phyloP scores from a whole-genome alignment of 202 grass and related monocot genomes.

The Hordeum pubiflorum region DNA sequence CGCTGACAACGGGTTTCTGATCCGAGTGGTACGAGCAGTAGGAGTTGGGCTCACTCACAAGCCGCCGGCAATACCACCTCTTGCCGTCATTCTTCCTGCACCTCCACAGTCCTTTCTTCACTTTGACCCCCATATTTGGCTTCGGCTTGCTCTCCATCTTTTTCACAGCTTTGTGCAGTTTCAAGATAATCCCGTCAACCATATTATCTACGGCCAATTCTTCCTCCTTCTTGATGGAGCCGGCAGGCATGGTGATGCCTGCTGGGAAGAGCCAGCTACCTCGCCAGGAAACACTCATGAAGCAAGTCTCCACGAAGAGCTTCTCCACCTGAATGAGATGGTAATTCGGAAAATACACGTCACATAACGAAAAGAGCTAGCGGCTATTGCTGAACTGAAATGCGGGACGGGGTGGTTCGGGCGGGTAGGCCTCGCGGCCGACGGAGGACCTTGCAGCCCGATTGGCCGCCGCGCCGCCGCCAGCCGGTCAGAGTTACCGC shows the following conservation, averaged over 20 bases:
- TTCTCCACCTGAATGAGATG: conserved; percentile 29
- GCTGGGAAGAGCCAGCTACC: conserved; percentile 25
- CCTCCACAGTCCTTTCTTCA: not conserved
- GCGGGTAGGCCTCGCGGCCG: not conserved
- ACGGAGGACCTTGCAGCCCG: not conserved
- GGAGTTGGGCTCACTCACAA: conserved; percentile 28
- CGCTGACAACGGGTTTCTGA: not conserved
- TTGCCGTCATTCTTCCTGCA: conserved; percentile 82
- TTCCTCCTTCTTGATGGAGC: not conserved
- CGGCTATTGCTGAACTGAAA: not conserved
- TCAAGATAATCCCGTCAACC: not conserved
- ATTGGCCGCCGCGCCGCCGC: not conserved
- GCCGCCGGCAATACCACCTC: conserved; percentile 44
- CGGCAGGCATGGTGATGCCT: not conserved
- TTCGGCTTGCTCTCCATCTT: not conserved
- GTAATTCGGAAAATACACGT: not conserved
- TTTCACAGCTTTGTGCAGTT: not conserved
- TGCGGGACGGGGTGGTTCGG: too few species aligned
- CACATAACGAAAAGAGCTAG: not conserved
- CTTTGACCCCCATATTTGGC: not conserved
- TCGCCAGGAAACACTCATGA: not conserved
- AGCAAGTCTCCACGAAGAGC: conserved; percentile 19
- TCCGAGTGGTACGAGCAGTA: conserved; percentile 45
- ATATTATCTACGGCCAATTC: not conserved
- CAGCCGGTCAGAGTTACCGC: not conserved